phyloP scores from a whole-genome alignment of 345 rosid genomes.

The Raphanus raphanistrum region DNA sequence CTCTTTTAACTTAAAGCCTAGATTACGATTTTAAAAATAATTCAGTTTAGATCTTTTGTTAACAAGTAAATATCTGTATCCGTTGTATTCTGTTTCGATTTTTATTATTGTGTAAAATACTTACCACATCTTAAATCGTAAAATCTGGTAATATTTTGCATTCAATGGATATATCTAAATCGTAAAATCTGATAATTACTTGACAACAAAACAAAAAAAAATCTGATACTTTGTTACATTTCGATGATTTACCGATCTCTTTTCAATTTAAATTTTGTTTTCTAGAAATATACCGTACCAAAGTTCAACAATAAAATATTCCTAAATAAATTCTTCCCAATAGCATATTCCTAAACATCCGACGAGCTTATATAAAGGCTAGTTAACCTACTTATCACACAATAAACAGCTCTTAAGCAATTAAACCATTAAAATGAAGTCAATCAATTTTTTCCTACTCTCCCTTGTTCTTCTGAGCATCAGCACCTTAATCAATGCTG shows the following conservation, averaged over 20 bases:
- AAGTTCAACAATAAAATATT: background rate
- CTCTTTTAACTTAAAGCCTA: background rate
- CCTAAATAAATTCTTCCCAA: background rate
- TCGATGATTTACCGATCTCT: background rate
- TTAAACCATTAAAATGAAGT: conserved; percentile 12
- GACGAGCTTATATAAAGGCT: background rate
- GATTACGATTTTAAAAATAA: background rate
- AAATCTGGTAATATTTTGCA: background rate
- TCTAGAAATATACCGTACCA: background rate
- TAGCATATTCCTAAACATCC: background rate
- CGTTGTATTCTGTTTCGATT: background rate
- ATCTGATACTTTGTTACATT: background rate
- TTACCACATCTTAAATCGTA: background rate
- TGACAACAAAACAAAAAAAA: background rate
- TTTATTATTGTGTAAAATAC: background rate
- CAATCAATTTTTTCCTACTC: background rate
- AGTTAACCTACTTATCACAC: background rate
- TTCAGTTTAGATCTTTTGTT: background rate
- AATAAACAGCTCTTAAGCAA: background rate
- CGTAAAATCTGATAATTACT: background rate
- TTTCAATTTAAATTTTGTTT: background rate
- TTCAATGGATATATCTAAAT: background rate
- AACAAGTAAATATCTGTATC: background rate
- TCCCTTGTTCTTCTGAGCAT: conserved; percentile 4
- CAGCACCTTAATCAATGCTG: background rate